Evolutionary conservation across 202 grass and related monocot genomes (phyloP).

Genomic region (Carex arenaria): DNA sequence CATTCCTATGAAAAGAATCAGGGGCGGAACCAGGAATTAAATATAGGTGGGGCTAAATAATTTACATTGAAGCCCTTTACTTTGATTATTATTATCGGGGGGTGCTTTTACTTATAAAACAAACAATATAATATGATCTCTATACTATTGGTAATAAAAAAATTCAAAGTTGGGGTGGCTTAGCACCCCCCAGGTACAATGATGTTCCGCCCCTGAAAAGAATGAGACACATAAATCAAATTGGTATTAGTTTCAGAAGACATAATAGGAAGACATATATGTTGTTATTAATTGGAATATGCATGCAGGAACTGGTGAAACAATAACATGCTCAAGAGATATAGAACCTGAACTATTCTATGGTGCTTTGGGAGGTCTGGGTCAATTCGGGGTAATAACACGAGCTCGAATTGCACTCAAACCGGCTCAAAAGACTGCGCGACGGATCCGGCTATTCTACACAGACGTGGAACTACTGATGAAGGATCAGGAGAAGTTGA

Average conservation of each 20-base stretch:
- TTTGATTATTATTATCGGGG: no score
- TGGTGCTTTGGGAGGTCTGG: constrained; percentile 36
- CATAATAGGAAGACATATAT: background rate
- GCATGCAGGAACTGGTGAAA: constrained; percentile 40
- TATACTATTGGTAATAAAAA: no score
- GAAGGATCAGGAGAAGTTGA: constrained; percentile 41
- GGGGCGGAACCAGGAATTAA: no score
- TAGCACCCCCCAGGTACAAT: no score
- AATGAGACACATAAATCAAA: no score
- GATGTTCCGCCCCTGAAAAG: no score
- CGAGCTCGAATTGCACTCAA: constrained; percentile 35
- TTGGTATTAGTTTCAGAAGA: background rate
- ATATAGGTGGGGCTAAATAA: no score
- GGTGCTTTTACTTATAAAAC: no score
- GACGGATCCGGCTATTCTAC: constrained; percentile 44
- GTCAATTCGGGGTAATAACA: constrained; percentile 55
- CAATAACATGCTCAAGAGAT: constrained; percentile 38
- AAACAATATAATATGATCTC: no score
- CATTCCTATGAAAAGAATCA: background rate
- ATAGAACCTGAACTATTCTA: constrained; percentile 53
- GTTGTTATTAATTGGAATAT: background rate
- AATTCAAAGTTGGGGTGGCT: no score
- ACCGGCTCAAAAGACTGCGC: constrained; percentile 13
- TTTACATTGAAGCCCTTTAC: no score
- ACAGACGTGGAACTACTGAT: constrained; percentile 24